These are phyloP conservation scores for Chytridiales sp. DNA, from an alignment of 371 early-diverging fungal species.

Conservation along the genomic window DNA sequence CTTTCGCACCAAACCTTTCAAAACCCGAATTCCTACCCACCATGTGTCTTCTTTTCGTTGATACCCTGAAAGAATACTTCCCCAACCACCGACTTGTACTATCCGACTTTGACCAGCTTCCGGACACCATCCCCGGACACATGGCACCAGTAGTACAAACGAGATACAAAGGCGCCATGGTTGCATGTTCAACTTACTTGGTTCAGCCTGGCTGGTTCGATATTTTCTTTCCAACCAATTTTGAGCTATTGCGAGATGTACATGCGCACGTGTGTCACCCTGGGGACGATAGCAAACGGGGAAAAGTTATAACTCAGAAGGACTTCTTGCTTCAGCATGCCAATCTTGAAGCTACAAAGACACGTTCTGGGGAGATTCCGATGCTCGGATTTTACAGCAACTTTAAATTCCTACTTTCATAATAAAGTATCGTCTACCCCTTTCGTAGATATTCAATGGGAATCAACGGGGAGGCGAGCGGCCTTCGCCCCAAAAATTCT, in stretches of 20 bases:
- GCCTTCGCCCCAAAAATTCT: too few relatives aligned
- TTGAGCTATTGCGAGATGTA: slow-evolving; percentile 76
- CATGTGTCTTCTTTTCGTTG: slow-evolving; percentile 68
- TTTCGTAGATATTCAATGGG: too few relatives aligned
- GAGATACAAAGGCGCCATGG: slow-evolving; percentile 82
- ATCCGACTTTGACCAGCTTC: slow-evolving; percentile 83
- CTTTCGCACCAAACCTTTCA: slow-evolving; percentile 84
- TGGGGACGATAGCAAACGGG: neutral
- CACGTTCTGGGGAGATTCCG: slow-evolving; percentile 88
- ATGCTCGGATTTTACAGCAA: slow-evolving; percentile 94
- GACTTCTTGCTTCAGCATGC: slow-evolving; percentile 80
- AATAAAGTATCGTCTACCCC: too few relatives aligned
- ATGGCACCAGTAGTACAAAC: slow-evolving; percentile 95
- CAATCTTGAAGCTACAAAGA: slow-evolving; percentile 70
- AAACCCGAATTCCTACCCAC: slow-evolving; percentile 89
- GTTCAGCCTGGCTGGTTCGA: slow-evolving; percentile 98
- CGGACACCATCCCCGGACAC: slow-evolving; percentile 77
- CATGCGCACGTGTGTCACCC: slow-evolving; percentile 58
- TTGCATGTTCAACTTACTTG: slow-evolving; percentile 90
- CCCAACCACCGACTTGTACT: slow-evolving; percentile 87
- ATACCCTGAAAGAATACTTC: slow-evolving; percentile 72
- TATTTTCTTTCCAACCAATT: slow-evolving; percentile 96
- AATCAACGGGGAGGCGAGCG: too few relatives aligned
- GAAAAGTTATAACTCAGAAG: slow-evolving; percentile 66
- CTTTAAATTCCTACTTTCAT: slow-evolving; percentile 80